Evolutionary conservation across 495 filamentous ascomycete genomes (phyloP).

Genomic region (Annulohypoxylon maeteangense): DNA sequence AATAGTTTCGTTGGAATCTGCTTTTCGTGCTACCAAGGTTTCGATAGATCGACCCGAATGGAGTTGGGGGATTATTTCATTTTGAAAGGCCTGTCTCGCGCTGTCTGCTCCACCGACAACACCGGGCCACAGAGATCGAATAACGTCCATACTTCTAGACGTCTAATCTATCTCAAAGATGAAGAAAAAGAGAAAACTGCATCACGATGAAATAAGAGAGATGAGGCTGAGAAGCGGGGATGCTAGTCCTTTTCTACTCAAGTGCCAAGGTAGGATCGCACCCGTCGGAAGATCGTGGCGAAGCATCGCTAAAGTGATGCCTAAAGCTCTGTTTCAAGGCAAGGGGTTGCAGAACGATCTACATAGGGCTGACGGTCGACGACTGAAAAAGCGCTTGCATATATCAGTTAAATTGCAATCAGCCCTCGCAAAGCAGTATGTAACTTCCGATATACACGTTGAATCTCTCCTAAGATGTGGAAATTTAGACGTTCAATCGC

Average conservation of each 20-base stretch:
- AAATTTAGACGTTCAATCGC: background rate
- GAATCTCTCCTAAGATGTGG: background rate
- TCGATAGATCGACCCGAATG: constrained; percentile 16
- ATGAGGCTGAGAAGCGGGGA: constrained; percentile 9
- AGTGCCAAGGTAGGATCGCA: background rate
- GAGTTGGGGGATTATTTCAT: background rate
- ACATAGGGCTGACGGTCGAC: background rate
- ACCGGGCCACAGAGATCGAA: constrained; percentile 5
- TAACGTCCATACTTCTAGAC: constrained; percentile 10
- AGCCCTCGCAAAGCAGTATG: background rate
- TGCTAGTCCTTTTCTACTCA: background rate
- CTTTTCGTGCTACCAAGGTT: constrained; percentile 15
- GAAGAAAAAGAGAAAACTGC: background rate
- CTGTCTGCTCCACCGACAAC: background rate
- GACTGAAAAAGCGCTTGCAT: background rate
- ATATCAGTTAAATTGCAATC: background rate
- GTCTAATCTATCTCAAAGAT: background rate
- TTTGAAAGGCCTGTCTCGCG: background rate
- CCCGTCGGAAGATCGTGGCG: background rate
- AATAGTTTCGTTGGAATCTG: background rate
- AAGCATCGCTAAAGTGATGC: constrained; percentile 5
- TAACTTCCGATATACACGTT: background rate
- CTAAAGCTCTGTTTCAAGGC: background rate
- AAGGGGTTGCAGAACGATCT: background rate
- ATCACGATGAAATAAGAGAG: constrained; percentile 14